phyloP scores from a whole-genome alignment of 768 basidiomycete genomes.

The Termitomyces sp. region DNA sequence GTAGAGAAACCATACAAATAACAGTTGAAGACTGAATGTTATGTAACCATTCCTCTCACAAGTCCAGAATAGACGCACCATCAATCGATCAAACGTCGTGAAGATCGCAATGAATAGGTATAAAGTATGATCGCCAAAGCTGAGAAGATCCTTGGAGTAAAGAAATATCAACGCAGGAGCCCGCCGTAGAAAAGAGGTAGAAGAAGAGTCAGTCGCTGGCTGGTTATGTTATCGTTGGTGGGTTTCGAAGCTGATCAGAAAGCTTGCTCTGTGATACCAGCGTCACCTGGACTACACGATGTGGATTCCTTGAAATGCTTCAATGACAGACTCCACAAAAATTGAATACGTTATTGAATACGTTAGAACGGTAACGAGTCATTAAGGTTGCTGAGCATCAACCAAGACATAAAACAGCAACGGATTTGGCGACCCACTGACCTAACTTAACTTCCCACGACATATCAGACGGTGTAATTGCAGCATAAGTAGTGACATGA shows the following conservation, averaged over 20 bases:
- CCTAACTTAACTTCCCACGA: neutral
- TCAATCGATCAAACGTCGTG: slow-evolving; percentile 8
- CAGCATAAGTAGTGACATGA: slow-evolving; percentile 9
- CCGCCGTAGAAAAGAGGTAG: neutral
- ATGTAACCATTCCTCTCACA: neutral
- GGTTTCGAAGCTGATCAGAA: slow-evolving; percentile 11
- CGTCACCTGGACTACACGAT: neutral
- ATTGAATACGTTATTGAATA: too few relatives aligned
- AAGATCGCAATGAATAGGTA: neutral
- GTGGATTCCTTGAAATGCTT: neutral
- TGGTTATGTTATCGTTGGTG: neutral
- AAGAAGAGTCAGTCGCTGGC: neutral
- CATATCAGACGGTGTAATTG: neutral
- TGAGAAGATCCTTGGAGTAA: neutral
- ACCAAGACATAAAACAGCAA: neutral
- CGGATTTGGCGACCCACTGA: neutral
- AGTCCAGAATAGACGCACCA: slow-evolving; percentile 11
- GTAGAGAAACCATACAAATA: slow-evolving; percentile 10
- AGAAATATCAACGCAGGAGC: neutral
- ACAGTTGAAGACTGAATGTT: neutral
- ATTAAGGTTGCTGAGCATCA: neutral
- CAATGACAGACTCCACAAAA: neutral
- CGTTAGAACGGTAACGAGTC: neutral
- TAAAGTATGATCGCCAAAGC: neutral
- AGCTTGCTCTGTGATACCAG: neutral